phyloP scores from a whole-genome alignment of 306 rosid species.

The Clitoria ternatea region DNA sequence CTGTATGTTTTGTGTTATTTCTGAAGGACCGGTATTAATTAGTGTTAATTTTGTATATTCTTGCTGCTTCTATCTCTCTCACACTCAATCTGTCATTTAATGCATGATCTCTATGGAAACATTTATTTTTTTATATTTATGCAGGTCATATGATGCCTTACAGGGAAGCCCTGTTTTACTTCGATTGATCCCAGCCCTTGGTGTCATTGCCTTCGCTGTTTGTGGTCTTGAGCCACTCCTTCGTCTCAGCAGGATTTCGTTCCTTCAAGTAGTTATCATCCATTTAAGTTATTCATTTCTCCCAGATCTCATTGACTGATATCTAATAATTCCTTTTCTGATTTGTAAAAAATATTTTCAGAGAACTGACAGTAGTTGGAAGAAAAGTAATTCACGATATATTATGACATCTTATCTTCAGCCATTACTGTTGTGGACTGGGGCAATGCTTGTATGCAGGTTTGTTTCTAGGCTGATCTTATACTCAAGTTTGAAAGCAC shows the following conservation, averaged over 20 bases:
- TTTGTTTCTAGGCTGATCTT: constrained; percentile 23
- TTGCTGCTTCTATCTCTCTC: constrained; percentile 8
- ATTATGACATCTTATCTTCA: constrained; percentile 68
- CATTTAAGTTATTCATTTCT: constrained; percentile 9
- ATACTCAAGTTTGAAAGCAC: background rate
- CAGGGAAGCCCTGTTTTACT: constrained; percentile 49
- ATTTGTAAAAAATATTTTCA: constrained; percentile 36
- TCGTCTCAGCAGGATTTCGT: constrained; percentile 61
- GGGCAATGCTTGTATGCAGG: constrained; percentile 90
- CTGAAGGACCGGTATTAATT: constrained; percentile 1
- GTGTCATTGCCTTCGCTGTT: constrained; percentile 84
- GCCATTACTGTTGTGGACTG: constrained; percentile 89
- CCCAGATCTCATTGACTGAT: constrained; percentile 25
- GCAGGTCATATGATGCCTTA: constrained; percentile 68
- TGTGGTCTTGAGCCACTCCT: constrained; percentile 84
- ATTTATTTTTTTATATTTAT: constrained; percentile 15
- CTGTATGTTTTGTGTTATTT: background rate
- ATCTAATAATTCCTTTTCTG: constrained; percentile 11
- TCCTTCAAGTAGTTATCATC: constrained; percentile 56
- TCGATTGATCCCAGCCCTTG: constrained; percentile 72
- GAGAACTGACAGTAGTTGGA: constrained; percentile 82
- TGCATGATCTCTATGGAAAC: background rate
- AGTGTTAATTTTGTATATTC: background rate
- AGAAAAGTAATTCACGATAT: constrained; percentile 61
- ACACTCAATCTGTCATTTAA: background rate